phyloP scores from a whole-genome alignment of 805 yeast genomes.

The Isabelozyma pseudorhagii region DNA sequence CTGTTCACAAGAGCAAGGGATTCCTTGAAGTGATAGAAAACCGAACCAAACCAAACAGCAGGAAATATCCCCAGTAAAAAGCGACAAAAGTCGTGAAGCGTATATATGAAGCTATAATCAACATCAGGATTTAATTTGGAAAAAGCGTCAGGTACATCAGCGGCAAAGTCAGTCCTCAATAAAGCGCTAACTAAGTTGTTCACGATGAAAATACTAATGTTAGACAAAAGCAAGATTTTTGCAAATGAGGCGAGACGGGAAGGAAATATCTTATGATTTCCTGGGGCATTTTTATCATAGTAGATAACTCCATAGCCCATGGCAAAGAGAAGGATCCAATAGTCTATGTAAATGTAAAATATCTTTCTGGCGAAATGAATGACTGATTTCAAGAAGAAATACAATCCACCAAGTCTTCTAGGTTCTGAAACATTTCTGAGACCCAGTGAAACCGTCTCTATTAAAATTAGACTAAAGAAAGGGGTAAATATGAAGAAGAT shows the following conservation, averaged over 20 bases:
- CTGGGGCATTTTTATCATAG: slow-evolving; percentile 13
- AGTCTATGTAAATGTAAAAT: neutral
- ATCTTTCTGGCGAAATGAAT: neutral
- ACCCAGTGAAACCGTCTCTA: neutral
- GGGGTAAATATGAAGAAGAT: neutral
- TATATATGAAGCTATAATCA: too few relatives aligned
- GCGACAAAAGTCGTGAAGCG: neutral
- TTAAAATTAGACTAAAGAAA: too few relatives aligned
- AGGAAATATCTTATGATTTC: neutral
- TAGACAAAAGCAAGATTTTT: neutral
- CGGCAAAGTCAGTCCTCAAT: neutral
- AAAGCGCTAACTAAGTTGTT: neutral
- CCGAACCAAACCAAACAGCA: neutral
- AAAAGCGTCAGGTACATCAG: neutral
- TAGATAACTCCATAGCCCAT: slow-evolving; percentile 37
- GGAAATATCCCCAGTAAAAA: neutral
- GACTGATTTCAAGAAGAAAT: neutral
- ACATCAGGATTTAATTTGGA: neutral
- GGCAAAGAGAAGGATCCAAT: neutral
- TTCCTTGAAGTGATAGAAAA: neutral
- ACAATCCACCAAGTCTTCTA: neutral
- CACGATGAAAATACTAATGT: neutral
- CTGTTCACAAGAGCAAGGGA: neutral
- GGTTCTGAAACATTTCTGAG: neutral
- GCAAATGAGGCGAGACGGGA: neutral